phyloP scores from a whole-genome alignment of 352 stramenopile genomes.

The Saprolegnia diclina region DNA sequence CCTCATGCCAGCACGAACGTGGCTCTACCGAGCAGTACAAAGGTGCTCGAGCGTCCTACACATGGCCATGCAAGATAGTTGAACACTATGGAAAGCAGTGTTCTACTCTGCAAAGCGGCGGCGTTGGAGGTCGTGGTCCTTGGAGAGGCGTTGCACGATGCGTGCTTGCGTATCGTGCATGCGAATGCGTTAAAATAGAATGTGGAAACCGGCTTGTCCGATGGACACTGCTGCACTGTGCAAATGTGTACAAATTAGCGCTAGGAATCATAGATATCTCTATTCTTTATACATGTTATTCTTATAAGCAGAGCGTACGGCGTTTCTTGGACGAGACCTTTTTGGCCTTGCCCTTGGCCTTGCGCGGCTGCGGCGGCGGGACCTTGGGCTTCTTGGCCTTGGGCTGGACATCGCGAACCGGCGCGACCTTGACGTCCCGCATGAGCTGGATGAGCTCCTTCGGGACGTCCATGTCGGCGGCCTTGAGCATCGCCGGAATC shows the following conservation, averaged over 20 bases:
- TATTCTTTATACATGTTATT: no score
- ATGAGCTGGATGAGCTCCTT: conserved; percentile 11
- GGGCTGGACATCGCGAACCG: background rate
- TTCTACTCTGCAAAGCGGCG: background rate
- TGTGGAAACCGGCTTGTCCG: no score
- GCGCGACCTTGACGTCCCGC: background rate
- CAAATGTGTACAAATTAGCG: no score
- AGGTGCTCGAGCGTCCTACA: background rate
- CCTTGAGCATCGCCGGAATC: background rate
- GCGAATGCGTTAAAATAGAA: no score
- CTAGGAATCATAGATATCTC: no score
- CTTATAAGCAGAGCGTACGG: background rate
- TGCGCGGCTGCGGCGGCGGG: background rate
- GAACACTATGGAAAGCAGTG: background rate
- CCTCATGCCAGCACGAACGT: no score
- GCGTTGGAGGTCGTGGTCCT: background rate
- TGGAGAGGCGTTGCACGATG: background rate
- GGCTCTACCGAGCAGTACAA: no score
- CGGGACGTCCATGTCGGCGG: background rate
- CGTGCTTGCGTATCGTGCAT: background rate
- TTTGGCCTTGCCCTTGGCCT: conserved; percentile 15
- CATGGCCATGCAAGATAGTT: no score
- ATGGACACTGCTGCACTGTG: no score
- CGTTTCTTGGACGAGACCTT: conserved; percentile 19
- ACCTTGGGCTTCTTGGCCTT: conserved; percentile 1